Evolutionary conservation across 2,329 filamentous ascomycete species (phyloP), one percentile per base, ranked within the genome.

Genomic region (Cladosporium sp.): DNA sequence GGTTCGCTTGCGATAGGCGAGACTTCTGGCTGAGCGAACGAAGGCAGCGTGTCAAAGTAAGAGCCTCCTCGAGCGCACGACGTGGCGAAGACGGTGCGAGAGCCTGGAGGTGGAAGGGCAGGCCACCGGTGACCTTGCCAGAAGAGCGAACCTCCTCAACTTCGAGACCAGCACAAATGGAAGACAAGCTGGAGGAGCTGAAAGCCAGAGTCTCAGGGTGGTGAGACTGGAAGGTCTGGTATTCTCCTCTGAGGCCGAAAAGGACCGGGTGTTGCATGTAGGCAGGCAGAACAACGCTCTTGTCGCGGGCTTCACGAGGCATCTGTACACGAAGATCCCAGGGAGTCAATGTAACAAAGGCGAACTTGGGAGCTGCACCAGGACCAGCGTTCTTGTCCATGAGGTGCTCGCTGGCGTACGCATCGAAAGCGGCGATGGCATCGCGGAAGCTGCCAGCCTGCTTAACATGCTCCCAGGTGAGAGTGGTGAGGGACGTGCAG

Each of bases 321-420:
- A 99, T 85, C 82, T 99, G 94, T 60, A 99, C 94, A 67, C 94
- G 91, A 61, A 99, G 86, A 74, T 99, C 94, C 94, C 94, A 99
- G 47, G 93, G 92, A 76, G 97, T 95, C 69, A 99, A 86, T 42
- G 94, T 99, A 62, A 99, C 94, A 75, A 99, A 99, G 65, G 95
- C 92, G 74, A 99, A 99, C 70, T 97, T 93, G 25, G 70, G 70
- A 49, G 65, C 61, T 30, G 68, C 69, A 42, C 64, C 65, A 17
- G 68, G 64, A 39, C 64, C 64, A 72, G 94, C 85, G 74, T 96
- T 94, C 76, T 96, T 92, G 65, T 87, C 88, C 56, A 90, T 86
- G 67, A 99, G 81, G 73, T 97, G 90, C 77, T 99, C 93, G 68
- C 88, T 88, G 71, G 92, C 92, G 75, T 97, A 99, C 64, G 88